Evolutionary conservation across 192 early-diverging fungal genomes (phyloP), one percentile per base, ranked within the genome.

Genomic region (Pecoramyces ruminantium): DNA sequence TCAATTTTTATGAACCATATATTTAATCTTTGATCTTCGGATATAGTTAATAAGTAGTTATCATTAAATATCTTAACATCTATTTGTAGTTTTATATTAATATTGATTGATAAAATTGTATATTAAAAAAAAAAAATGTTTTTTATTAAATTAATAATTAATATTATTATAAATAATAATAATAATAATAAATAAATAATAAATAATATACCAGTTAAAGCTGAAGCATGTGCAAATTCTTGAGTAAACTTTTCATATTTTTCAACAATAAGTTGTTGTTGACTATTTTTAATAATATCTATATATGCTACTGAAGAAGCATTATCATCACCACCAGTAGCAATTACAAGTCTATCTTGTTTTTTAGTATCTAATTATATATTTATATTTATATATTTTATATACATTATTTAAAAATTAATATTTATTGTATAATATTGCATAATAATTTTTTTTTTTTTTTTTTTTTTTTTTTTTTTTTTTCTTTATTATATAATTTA

Each of bases 321-420:
- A 83, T 93, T 93, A 82, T 95, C 93, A 78, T 96, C 95, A 6
- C 95, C 95, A 21, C 93, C 94, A n/a, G 88, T 91, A 11, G 88
- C 88, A 5, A 93, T 77, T 16, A 27, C 30, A 51, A 92, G 27
- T 18, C 84, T 58, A 8, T 42, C 51, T 11, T 51, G 28, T 2
- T 39, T 79, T 9, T 28, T 83, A 28, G 40, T 15, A 77, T 30
- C 51, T 28, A 16, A n/a, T 16, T n/a, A 21, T 42, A n/a, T n/a
- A n/a, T n/a, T n/a, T n/a, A n/a, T n/a, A n/a, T n/a, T n/a, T n/a
- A n/a, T n/a, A n/a, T n/a, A n/a, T n/a, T n/a, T n/a, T n/a, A n/a
- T n/a, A n/a, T n/a, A n/a, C n/a, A n/a, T n/a, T n/a, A n/a, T n/a
- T n/a, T n/a, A n/a, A n/a, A n/a, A n/a, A n/a, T n/a, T n/a, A n/a